A percentile compares a stretch with the other conserved stretches of the same genome.
These are phyloP conservation scores for Kluyveromyces wickerhamii DNA, from an alignment of 805 yeast genomes.

Conservation along the genomic window DNA sequence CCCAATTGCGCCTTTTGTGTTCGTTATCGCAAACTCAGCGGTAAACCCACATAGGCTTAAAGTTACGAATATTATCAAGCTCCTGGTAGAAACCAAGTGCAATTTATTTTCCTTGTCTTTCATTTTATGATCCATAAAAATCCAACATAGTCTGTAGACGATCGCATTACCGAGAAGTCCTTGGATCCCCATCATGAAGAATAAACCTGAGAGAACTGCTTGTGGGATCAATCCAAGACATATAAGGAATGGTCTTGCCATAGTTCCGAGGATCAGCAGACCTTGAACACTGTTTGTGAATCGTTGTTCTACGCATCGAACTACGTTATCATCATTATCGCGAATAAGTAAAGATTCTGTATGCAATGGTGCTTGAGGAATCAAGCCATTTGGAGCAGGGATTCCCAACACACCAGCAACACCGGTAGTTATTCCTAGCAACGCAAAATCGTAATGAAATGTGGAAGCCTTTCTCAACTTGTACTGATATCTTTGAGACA, in stretches of 20 bases:
- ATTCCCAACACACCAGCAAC: slow-evolving; percentile 80
- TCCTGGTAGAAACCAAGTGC: slow-evolving; percentile 25
- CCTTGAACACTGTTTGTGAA: slow-evolving; percentile 84
- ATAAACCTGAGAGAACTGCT: slow-evolving; percentile 85
- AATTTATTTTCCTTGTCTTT: slow-evolving; percentile 28
- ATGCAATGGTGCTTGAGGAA: slow-evolving; percentile 96
- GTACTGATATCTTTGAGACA: slow-evolving; percentile 79
- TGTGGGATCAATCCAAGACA: slow-evolving; percentile 85
- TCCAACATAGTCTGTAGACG: slow-evolving; percentile 50
- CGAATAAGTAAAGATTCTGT: slow-evolving; percentile 63
- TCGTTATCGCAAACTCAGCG: slow-evolving; percentile 77
- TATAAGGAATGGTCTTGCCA: slow-evolving; percentile 78
- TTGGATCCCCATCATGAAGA: slow-evolving; percentile 85
- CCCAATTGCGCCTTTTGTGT: slow-evolving; percentile 87
- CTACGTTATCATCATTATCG: slow-evolving; percentile 26
- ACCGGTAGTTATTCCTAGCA: slow-evolving; percentile 82
- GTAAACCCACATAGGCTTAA: slow-evolving; percentile 62
- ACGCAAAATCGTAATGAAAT: slow-evolving; percentile 86
- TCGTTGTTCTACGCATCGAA: slow-evolving; percentile 79
- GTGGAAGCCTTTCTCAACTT: slow-evolving; percentile 80
- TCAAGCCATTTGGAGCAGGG: slow-evolving; percentile 94
- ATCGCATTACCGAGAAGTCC: slow-evolving; percentile 67
- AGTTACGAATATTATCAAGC: slow-evolving; percentile 44
- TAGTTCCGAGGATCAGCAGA: slow-evolving; percentile 69
- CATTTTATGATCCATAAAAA: slow-evolving; percentile 50